A percentile compares a stretch with the other conserved stretches of the same genome.
phyloP scores from a whole-genome alignment of 305 asterid species.

The Solanum hybrid region DNA sequence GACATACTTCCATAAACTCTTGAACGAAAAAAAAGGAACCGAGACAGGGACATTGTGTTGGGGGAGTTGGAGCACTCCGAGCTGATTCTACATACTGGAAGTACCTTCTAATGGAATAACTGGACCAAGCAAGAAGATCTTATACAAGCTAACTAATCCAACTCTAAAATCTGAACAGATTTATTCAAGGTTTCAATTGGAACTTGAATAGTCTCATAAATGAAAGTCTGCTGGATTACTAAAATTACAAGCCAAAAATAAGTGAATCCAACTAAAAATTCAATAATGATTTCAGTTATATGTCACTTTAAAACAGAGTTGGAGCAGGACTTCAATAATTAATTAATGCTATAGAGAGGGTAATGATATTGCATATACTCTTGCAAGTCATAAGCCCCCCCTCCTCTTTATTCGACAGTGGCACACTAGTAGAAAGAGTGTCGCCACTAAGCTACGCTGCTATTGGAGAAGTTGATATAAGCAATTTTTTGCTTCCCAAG shows the following conservation, averaged over 20 bases:
- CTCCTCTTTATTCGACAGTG: neutral
- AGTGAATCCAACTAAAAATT: neutral
- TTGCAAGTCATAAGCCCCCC: neutral
- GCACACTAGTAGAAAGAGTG: neutral
- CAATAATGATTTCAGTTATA: neutral
- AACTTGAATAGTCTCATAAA: neutral
- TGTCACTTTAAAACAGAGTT: neutral
- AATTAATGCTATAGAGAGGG: neutral
- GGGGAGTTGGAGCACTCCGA: neutral
- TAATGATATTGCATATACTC: neutral
- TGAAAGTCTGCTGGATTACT: neutral
- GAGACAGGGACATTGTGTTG: neutral
- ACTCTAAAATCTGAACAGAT: neutral
- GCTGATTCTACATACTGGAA: neutral
- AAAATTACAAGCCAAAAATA: neutral
- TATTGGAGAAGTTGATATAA: neutral
- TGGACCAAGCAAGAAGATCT: neutral
- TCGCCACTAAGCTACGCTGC: neutral
- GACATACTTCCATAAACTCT: neutral
- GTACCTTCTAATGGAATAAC: neutral
- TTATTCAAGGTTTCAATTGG: neutral
- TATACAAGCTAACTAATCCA: neutral
- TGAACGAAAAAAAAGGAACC: neutral
- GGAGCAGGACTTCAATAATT: neutral
- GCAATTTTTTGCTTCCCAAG: neutral